Evolutionary conservation across 2,329 filamentous ascomycete species (phyloP), one percentile per base, ranked within the genome.

Genomic region (Hymenoscyphus linearis): DNA sequence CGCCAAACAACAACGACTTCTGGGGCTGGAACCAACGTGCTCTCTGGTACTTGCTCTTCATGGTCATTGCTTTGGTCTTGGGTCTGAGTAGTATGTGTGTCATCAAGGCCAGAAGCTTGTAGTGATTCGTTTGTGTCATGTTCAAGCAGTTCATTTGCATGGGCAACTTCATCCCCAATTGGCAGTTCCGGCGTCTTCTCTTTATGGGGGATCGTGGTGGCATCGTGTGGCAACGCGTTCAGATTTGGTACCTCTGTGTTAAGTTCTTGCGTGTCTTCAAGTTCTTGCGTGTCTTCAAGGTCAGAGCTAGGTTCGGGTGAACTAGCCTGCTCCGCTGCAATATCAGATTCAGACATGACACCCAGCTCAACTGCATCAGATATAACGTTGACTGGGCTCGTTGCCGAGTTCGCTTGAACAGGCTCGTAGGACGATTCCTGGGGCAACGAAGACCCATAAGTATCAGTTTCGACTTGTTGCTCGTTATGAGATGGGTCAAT

Each of bases 1-100:
- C 80, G 77, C 68, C 85, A 87, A n/a, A 78, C 69, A 18, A 87
- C 77, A 47, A 78, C 78, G 18, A 85, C 77, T 54, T 70, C 82
- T 73, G 14, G 77, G 62, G 57, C 22, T 60, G 16, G 35, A 36
- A 40, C 36, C 37, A 36, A 3, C 13, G 4, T 25, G 12, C 52
- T 35, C 22, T 34, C 18, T 12, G 25, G 53, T 16, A 14, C 22
- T 4, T 14, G 13, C 25, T 16, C 25, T 22, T 55, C 52, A 14
- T 55, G 22, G 25, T 31, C 35, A 18, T 26, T 58, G 25, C 9
- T 27, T 57, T 25, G 55, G 36, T 16, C 31, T 27, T 57, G 12
- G 37, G n/a, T 27, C 18, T 50, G 44, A 13, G 44, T 13, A 50
- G 22, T 4, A 25, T 50, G 7, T 18, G 44, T 34, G 54, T 52